Base-by-base conservation (phyloP, 805 yeast species). In the Cyberlindnera euphorbiiphila region DNA sequence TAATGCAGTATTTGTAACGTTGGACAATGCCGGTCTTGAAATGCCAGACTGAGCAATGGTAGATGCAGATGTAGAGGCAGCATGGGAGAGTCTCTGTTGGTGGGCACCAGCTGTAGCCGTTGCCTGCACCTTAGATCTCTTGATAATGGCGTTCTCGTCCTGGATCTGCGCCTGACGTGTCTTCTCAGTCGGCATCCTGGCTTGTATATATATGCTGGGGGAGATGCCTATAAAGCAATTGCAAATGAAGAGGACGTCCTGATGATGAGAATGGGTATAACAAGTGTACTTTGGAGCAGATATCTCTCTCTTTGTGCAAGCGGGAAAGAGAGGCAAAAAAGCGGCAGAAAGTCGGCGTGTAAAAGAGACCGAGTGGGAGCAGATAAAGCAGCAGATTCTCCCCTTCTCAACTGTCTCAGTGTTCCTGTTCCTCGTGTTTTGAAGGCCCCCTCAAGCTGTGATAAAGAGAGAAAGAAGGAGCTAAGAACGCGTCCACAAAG, bases 1-100 rank as follows among this genome's bases (percentile, higher is more conserved):
- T 29, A 41, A 7, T 21, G 30, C 29, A 28, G 53, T 61, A 51
- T 41, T 54, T 24, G 53, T 50, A 37, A 49, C 49, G 45, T 47
- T 53, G 37, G 47, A 47, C 45, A 39, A 50, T 31, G 52, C 61
- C 28, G 54, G 49, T 58, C 49, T 52, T 14, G 43, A 21, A 4
- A 11, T n/a, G n/a, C n/a, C n/a, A n/a, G n/a, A n/a, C n/a, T n/a
- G n/a, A n/a, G n/a, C n/a, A n/a, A n/a, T n/a, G n/a, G n/a, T n/a
- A n/a, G 25, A 6, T 6, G 7, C 10, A 9, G 24, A 18, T 29
- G 22, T n/a, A 12, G 32, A 18, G 5, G 32, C 34, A n/a, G 34
- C 25, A 39, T 30, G 32, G 28, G 25, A 33, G 22, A 28, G 32
- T 38, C 25, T 32, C 32, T 16, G 20, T 26, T 17, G 35, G 6